Evolutionary conservation across 345 rosid species (phyloP).

Genomic region (Noccaea bulbosa): DNA sequence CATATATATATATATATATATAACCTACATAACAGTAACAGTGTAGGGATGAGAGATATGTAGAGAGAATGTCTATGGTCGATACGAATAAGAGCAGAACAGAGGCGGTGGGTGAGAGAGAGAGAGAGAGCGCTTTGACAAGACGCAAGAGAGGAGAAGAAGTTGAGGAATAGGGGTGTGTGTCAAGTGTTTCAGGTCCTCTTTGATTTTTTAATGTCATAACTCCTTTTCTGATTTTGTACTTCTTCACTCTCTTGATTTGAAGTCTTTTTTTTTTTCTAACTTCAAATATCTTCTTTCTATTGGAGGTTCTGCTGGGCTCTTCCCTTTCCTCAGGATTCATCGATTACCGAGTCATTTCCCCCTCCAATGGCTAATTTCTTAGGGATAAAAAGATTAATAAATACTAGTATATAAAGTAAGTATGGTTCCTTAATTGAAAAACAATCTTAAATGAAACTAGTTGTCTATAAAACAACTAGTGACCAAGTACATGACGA

Average conservation of each 20-base stretch:
- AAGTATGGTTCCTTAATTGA: constrained; percentile 23
- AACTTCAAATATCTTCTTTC: constrained; percentile 3
- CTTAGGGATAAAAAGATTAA: not conserved
- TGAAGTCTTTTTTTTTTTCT: not conserved
- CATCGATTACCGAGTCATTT: constrained; percentile 41
- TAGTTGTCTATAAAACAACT: constrained; percentile 34
- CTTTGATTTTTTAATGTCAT: constrained; percentile 32
- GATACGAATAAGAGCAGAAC: constrained; percentile 24
- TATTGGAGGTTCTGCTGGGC: constrained; percentile 38
- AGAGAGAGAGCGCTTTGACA: constrained; percentile 43
- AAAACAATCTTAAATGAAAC: constrained; percentile 4
- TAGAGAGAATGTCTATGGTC: constrained; percentile 41
- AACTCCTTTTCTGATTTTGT: constrained; percentile 4
- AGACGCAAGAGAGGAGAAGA: constrained; percentile 48
- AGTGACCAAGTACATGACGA: constrained; percentile 40
- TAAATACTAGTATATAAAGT: not conserved
- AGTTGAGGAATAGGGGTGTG: constrained; percentile 25
- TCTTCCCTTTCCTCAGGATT: constrained; percentile 31
- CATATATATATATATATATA: not conserved
- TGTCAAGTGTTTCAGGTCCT: constrained; percentile 41
- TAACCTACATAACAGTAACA: constrained; percentile 24
- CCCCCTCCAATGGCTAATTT: constrained; percentile 37
- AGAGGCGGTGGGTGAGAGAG: constrained; percentile 32
- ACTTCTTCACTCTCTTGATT: constrained; percentile 15
- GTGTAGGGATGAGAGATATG: constrained; percentile 27